Conservation (phyloP, 2,329 filamentous ascomycete species). For the Pyrenophora tritici-repentis region DNA sequence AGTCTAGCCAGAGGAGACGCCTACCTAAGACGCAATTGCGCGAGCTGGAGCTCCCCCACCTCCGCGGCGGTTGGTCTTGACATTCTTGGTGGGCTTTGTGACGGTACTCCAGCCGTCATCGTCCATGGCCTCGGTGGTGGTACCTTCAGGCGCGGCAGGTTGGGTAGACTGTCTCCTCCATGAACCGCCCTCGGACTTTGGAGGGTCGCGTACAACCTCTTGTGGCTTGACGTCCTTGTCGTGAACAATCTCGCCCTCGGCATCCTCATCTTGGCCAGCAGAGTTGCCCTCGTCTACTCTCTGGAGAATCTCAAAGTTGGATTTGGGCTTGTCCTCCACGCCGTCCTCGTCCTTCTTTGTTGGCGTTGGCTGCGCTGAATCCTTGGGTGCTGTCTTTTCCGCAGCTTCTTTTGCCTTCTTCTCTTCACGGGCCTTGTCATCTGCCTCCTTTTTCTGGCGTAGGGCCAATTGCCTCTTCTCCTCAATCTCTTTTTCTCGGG, state of each 20-base stretch:
- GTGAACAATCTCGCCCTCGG: conserved; percentile 56
- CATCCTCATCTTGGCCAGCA: conserved; percentile 52
- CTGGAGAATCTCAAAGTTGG: conserved; percentile 62
- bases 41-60: conserved; percentile 47
- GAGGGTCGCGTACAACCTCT: conserved; percentile 56
- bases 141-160: conserved; percentile 38
- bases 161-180: conserved; percentile 47
- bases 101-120: conserved; percentile 62
- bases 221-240: conserved; percentile 62
- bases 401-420: conserved; percentile 58
- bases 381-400: conserved; percentile 63
- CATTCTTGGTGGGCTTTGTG: conserved; percentile 51
- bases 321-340: conserved; percentile 52
- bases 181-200: conserved; percentile 47
- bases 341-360: conserved; percentile 44
- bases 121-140: conserved; percentile 54
- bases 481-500: conserved; percentile 86
- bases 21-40: conserved; percentile 53
- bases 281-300: conserved; percentile 46
- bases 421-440: conserved; percentile 81
- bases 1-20: conserved; percentile 13
- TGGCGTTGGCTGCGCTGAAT: conserved; percentile 47
- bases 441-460: conserved; percentile 83
- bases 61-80: conserved; percentile 47
- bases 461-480: conserved; percentile 78